phyloP scores from a whole-genome alignment of 2,329 filamentous ascomycete species.

The Fusarium domesticum region DNA sequence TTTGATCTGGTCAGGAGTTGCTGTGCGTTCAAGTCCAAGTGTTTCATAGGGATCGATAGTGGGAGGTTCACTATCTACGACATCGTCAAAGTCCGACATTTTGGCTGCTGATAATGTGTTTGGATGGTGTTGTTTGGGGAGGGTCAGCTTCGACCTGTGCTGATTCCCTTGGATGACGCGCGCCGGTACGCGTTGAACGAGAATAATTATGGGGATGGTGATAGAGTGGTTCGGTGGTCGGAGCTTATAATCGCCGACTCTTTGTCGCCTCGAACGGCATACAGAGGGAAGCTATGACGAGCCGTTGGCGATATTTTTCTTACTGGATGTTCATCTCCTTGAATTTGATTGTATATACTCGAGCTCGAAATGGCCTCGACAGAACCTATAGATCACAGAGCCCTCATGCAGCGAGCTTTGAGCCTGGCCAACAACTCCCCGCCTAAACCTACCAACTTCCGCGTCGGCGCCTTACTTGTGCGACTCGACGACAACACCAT shows the following conservation, averaged over 20 bases:
- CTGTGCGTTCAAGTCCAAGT: conserved; percentile 66
- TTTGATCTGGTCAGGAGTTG: conserved; percentile 78
- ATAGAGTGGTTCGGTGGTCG: conserved; percentile 28
- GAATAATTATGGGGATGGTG: conserved; percentile 15
- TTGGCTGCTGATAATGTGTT: conserved; percentile 17
- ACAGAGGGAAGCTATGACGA: too few species aligned
- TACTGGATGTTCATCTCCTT: too few species aligned
- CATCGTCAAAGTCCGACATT: conserved; percentile 53
- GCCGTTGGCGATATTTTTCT: too few species aligned
- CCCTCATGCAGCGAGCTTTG: conserved; percentile 67
- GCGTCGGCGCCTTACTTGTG: conserved; percentile 88
- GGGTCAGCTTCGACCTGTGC: neutral
- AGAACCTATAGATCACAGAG: conserved; percentile 42
- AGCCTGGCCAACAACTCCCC: conserved; percentile 74
- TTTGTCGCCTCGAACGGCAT: neutral
- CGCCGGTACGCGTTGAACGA: conserved; percentile 20
- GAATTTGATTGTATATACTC: too few species aligned
- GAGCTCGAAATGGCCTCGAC: conserved; percentile 25
- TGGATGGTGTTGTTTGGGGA: conserved; percentile 10
- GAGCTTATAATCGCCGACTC: conserved; percentile 17
- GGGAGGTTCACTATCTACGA: conserved; percentile 57
- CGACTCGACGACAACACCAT: conserved; percentile 55
- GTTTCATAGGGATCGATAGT: conserved; percentile 74
- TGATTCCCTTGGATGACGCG: conserved; percentile 10
- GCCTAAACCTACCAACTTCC: conserved; percentile 86